Evolutionary conservation across 495 filamentous ascomycete species (phyloP), one percentile per base, ranked within the genome.

Genomic region (Penicillium steckii): DNA sequence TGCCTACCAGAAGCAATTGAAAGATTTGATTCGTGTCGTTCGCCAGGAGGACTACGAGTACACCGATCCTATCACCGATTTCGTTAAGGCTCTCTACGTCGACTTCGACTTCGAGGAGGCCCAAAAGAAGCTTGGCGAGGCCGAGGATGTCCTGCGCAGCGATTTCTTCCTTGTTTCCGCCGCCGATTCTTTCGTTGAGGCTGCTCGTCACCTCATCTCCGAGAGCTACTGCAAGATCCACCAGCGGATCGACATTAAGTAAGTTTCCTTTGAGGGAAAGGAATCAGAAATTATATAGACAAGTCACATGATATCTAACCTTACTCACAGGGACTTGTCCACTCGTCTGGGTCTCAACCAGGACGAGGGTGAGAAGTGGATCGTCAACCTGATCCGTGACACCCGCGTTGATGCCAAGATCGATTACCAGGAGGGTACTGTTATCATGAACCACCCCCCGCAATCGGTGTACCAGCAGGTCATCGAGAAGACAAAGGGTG

Each of bases 151-250:
- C 41, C 78, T 96, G 30, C 87, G 88, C 56, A 84, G 86, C 57
- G 94, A 98, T 72, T 97, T 97, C 83, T 98, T 98, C 86, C 83
- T 97, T 24, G 84, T 87, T 44, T 83, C 84, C 27, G 79, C 89
- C 4, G 85, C 91, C 9, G 93, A 96, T 65, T 79, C 84, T 15
- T 98, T 98, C 64, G 90, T 98, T 53, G 95, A 98, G 64, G 85
- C 90, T 44, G 94, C 94, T 32, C 79, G 94, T 58, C 94, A 97
- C 76, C 75, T 97, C 46, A 97, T 98, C 70, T 97, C 92, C 8
- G 94, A 98, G 78, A 87, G 82, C 68, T 97, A 98, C 80, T 97
- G 95, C 88, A 97, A 97, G 83, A 98, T 98, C 66, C 94, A 97
- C 73, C 90, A 96, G 56, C 83, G 94, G 51, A 98, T 98, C 55